Conservation (phyloP, 1,139 yeast species). For the Scheffersomyces lignicola region DNA sequence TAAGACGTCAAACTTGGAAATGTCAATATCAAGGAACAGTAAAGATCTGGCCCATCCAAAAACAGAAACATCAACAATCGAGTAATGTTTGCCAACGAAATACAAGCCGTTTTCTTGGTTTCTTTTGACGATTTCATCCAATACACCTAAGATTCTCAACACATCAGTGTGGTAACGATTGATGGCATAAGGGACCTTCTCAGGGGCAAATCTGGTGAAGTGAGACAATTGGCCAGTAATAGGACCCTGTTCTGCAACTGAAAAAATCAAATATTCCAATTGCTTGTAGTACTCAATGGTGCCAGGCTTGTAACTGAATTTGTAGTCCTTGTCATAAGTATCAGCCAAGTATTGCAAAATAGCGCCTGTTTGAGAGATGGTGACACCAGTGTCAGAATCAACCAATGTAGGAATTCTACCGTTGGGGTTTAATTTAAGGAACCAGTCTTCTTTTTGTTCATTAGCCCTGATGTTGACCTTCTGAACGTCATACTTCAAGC, state of each 20-base stretch:
- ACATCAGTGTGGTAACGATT: constrained; percentile 52
- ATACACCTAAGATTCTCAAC: constrained; percentile 51
- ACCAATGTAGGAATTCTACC: constrained; percentile 62
- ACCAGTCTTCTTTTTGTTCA: constrained; percentile 56
- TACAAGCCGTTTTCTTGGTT: constrained; percentile 44
- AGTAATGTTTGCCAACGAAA: constrained; percentile 56
- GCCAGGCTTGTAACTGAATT: constrained; percentile 46
- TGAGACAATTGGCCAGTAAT: constrained; percentile 60
- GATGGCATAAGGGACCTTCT: constrained; percentile 52
- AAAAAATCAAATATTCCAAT: constrained; percentile 54
- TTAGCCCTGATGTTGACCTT: constrained; percentile 38
- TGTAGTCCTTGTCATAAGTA: constrained; percentile 54
- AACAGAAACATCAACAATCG: constrained; percentile 53
- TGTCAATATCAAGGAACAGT: constrained; percentile 29
- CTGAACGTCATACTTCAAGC: constrained; percentile 46
- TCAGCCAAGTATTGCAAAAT: constrained; percentile 57
- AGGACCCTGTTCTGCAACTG: constrained; percentile 61
- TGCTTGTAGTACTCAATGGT: constrained; percentile 49
- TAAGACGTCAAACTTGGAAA: constrained; percentile 44
- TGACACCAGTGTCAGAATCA: constrained; percentile 44
- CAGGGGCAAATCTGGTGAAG: constrained; percentile 44
- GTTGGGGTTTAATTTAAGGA: constrained; percentile 54
- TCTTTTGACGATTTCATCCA: constrained; percentile 45
- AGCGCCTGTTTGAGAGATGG: constrained; percentile 59
- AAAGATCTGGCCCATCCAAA: constrained; percentile 36